Conservation (phyloP, 441 rosid genomes). For the Euphorbia schlechtendalii region DNA sequence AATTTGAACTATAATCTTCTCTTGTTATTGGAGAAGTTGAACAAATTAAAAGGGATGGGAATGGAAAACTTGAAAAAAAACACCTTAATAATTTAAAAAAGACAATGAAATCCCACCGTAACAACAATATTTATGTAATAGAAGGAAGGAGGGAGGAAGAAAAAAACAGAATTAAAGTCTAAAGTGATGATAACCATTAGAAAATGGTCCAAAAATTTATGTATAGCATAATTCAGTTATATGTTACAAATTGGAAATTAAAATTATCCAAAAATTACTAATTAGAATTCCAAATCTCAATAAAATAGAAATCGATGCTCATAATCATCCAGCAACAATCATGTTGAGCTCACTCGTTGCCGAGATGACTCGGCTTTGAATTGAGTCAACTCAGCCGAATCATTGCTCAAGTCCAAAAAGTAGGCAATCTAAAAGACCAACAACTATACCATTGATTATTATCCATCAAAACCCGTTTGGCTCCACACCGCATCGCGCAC, state of each 20-base stretch:
- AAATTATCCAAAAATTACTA: conserved; percentile 4
- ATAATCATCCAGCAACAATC: conserved; percentile 5
- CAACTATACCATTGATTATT: conserved; percentile 4
- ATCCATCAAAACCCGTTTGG: conserved; percentile 79
- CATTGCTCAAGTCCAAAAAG: conserved; percentile 23
- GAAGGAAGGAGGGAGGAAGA: too few relatives aligned
- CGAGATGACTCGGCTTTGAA: conserved; percentile 22
- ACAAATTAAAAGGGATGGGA: too few relatives aligned
- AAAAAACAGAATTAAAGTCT: neutral
- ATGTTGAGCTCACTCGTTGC: conserved; percentile 36
- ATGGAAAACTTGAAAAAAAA: too few relatives aligned
- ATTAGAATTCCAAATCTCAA: neutral
- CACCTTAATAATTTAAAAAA: too few relatives aligned
- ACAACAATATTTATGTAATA: too few relatives aligned
- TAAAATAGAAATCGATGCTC: neutral
- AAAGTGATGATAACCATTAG: neutral
- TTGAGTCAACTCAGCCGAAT: conserved; percentile 35
- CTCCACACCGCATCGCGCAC: conserved; percentile 83
- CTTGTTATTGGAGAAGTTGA: too few relatives aligned
- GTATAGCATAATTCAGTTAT: neutral
- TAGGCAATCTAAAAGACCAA: neutral
- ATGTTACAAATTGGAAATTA: neutral
- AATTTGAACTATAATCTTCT: too few relatives aligned
- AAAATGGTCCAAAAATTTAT: neutral
- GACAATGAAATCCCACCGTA: too few relatives aligned